These are phyloP conservation scores for Vitis hybrid DNA, from an alignment of 177 flowering plant genomes.

Conservation along the genomic window DNA sequence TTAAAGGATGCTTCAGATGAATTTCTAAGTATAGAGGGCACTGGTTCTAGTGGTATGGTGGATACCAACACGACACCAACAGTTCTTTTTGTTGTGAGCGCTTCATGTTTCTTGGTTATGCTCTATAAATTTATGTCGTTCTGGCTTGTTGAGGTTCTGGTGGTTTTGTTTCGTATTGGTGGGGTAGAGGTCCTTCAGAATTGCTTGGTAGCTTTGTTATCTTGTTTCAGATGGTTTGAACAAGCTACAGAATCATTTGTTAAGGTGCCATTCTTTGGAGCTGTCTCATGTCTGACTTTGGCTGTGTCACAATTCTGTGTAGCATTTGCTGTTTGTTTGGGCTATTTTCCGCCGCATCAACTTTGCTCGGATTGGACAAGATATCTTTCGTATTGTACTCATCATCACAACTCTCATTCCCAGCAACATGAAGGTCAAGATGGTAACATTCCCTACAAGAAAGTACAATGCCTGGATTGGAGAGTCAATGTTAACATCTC, in stretches of 20 bases:
- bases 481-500: too few species aligned
- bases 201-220: constrained; percentile 81
- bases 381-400: constrained; percentile 52
- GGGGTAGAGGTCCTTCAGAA: constrained; percentile 96
- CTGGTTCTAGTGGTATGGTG: constrained; percentile 54
- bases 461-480: too few species aligned
- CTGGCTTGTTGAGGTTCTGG: constrained; percentile 84
- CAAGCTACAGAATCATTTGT: constrained; percentile 65
- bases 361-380: constrained; percentile 99
- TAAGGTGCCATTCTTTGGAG: constrained; percentile 81
- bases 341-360: constrained; percentile 63
- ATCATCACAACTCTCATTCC: too few species aligned
- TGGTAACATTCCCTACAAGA: too few species aligned
- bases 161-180: constrained; percentile 89
- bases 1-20: constrained; percentile 78
- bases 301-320: constrained; percentile 93
- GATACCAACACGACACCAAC: constrained; percentile 75
- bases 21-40: constrained; percentile 26
- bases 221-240: constrained; percentile 82
- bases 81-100: constrained; percentile 71
- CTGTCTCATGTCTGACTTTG: constrained; percentile 67
- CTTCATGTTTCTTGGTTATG: constrained; percentile 81
- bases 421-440: too few species aligned
- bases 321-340: constrained; percentile 81
- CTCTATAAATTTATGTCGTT: constrained; percentile 82